These are phyloP conservation scores for Heliamphora pulchella DNA, from an alignment of 179 eudicot genomes.

Conservation along the genomic window DNA sequence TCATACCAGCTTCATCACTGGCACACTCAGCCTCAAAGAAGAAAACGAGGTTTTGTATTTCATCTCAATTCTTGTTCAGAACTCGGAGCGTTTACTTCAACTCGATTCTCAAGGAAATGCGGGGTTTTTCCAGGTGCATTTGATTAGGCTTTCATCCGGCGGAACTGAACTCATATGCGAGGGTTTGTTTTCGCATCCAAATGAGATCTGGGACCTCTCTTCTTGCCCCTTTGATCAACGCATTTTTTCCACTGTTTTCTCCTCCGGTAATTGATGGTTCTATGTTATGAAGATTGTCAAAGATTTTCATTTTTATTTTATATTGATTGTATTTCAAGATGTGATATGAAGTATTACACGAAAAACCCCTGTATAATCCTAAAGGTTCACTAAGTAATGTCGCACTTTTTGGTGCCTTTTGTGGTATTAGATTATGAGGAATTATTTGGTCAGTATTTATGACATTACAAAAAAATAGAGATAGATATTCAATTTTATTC, in stretches of 20 bases:
- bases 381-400: background rate
- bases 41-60: conserved; percentile 68
- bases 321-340: background rate
- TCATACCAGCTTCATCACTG: conserved; percentile 93
- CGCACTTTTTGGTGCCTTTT: background rate
- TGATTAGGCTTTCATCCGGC: conserved; percentile 70
- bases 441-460: background rate
- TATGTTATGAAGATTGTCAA: background rate
- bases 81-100: background rate
- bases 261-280: conserved; percentile 41
- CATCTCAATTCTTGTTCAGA: background rate
- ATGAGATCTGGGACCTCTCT: conserved; percentile 95
- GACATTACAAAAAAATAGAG: background rate
- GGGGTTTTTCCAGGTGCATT: conserved; percentile 54
- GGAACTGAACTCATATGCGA: conserved; percentile 91
- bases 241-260: conserved; percentile 83
- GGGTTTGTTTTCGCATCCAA: conserved; percentile 90
- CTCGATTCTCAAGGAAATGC: background rate
- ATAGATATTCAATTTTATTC: no score
- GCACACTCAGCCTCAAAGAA: conserved; percentile 92
- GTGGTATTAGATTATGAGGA: background rate
- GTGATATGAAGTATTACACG: background rate
- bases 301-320: background rate
- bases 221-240: conserved; percentile 97
- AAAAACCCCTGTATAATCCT: background rate